These are phyloP conservation scores for Russula sp. DNA, from an alignment of 768 basidiomycete species.

Conservation along the genomic window DNA sequence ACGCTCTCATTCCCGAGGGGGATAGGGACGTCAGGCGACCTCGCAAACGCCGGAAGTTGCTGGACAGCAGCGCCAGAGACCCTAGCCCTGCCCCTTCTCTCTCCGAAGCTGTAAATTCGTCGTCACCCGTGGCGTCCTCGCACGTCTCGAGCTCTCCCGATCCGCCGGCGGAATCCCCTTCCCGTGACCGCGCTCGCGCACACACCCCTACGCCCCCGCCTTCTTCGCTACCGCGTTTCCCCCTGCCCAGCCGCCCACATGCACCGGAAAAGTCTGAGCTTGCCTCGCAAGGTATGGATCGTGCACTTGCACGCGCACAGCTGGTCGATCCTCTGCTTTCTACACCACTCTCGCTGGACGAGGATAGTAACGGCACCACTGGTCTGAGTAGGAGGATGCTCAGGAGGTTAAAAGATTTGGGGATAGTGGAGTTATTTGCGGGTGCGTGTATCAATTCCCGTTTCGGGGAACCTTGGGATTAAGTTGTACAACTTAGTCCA, in stretches of 20 bases:
- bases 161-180: background rate
- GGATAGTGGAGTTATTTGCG: slow-evolving; percentile 83
- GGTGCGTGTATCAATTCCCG: slow-evolving; percentile 45
- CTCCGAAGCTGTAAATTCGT: background rate
- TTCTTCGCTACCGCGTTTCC: slow-evolving; percentile 56
- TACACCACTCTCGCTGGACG: slow-evolving; percentile 38
- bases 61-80: background rate
- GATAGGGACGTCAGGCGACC: slow-evolving; percentile 23
- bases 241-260: slow-evolving; percentile 55
- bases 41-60: slow-evolving; percentile 35
- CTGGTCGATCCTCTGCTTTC: slow-evolving; percentile 50
- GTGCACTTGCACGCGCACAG: slow-evolving; percentile 61
- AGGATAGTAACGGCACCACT: slow-evolving; percentile 35
- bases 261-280: slow-evolving; percentile 66
- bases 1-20: background rate
- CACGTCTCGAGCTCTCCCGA: slow-evolving; percentile 4
- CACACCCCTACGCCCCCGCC: slow-evolving; percentile 25
- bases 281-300: slow-evolving; percentile 72
- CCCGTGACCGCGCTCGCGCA: background rate
- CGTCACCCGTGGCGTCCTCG: background rate
- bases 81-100: background rate
- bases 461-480: background rate
- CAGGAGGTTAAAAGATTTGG: slow-evolving; percentile 61
- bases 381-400: slow-evolving; percentile 54
- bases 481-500: slow-evolving; percentile 52